A percentile compares a stretch with the other conserved stretches of the same genome.
Evolutionary conservation across 176 grass and related monocot species (phyloP).

Genomic region (Oryza glumipatula): DNA sequence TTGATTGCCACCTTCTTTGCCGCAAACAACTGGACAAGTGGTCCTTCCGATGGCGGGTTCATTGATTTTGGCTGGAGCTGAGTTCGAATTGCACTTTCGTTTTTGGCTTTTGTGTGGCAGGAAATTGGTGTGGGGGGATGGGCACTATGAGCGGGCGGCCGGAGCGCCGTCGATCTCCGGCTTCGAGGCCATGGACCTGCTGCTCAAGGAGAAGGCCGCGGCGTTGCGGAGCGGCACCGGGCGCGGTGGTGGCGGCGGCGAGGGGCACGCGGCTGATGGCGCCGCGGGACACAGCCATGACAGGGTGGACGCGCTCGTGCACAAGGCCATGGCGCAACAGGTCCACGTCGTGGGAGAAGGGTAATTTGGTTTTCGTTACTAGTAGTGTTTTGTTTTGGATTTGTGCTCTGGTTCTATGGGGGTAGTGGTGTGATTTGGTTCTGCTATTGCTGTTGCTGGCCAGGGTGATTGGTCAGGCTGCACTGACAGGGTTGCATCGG

Average conservation of each 20-base stretch:
- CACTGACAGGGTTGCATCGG: conserved; percentile 37
- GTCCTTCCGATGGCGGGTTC: conserved; percentile 13
- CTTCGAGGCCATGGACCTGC: conserved; percentile 57
- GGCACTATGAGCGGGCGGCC: conserved; percentile 29
- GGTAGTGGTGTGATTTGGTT: conserved; percentile 11
- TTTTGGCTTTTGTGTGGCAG: conserved; percentile 35
- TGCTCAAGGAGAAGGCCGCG: conserved; percentile 49
- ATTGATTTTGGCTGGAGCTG: neutral
- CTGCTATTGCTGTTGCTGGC: conserved; percentile 6
- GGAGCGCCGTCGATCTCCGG: conserved; percentile 43
- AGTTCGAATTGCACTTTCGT: neutral
- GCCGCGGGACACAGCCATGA: conserved; percentile 22
- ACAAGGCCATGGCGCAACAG: conserved; percentile 49
- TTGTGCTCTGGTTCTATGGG: neutral
- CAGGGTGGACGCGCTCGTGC: conserved; percentile 42
- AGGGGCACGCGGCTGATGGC: conserved; percentile 36
- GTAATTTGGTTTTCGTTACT: conserved; percentile 17
- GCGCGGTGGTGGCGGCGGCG: neutral
- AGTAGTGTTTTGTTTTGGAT: neutral
- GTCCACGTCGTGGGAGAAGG: conserved; percentile 46
- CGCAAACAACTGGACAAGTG: neutral
- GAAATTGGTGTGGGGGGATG: conserved; percentile 64
- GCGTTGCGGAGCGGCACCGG: conserved; percentile 12
- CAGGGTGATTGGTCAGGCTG: conserved; percentile 53
- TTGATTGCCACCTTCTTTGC: conserved; percentile 31